Evolutionary conservation across 768 basidiomycete genomes (phyloP).

Genomic region (Pleurotus platypus): DNA sequence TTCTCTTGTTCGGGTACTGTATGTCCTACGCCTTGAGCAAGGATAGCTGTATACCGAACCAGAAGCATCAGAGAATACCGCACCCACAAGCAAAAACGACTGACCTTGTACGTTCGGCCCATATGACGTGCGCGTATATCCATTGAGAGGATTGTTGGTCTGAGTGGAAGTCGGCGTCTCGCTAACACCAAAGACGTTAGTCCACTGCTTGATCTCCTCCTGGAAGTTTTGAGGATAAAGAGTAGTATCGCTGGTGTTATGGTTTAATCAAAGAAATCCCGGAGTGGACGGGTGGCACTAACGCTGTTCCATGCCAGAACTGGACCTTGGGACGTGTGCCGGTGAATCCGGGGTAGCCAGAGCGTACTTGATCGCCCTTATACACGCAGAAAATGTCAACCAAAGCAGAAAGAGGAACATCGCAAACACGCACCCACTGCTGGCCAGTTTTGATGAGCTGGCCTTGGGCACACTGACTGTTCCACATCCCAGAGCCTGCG

Average conservation of each 20-base stretch:
- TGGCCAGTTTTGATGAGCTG: constrained; percentile 37
- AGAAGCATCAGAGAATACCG: neutral
- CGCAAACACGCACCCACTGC: constrained; percentile 37
- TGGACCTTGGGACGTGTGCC: constrained; percentile 48
- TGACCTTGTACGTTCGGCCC: constrained; percentile 41
- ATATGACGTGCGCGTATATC: constrained; percentile 45
- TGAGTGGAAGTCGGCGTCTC: constrained; percentile 34
- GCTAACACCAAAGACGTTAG: constrained; percentile 46
- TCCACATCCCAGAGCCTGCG: constrained; percentile 44
- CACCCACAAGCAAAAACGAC: neutral
- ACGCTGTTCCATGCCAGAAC: constrained; percentile 52
- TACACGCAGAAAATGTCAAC: neutral
- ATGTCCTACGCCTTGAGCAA: constrained; percentile 44
- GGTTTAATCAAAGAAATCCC: neutral
- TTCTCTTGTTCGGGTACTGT: constrained; percentile 47
- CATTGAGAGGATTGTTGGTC: constrained; percentile 36
- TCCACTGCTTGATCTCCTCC: constrained; percentile 55
- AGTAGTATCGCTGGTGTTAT: constrained; percentile 40
- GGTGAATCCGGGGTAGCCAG: constrained; percentile 49
- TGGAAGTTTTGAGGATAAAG: constrained; percentile 47
- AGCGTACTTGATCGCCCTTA: constrained; percentile 42
- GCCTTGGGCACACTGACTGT: constrained; percentile 41
- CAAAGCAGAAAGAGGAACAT: neutral
- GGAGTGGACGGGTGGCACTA: constrained; percentile 5
- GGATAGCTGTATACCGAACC: constrained; percentile 27